phyloP scores from a whole-genome alignment of 1,139 yeast genomes.

The Candida neerlandica region DNA sequence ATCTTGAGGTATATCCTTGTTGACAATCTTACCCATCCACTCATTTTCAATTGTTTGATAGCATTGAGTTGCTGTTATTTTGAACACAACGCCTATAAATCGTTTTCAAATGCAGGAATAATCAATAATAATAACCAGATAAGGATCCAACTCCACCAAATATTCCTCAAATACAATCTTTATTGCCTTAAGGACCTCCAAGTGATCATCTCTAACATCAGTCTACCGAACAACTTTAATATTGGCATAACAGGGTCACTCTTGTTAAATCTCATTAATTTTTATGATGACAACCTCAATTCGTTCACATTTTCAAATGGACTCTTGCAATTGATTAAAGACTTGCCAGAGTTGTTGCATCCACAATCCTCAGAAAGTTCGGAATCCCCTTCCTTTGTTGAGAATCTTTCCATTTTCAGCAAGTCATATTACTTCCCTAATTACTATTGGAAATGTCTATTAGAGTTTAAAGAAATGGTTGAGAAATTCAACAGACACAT shows the following conservation, averaged over 20 bases:
- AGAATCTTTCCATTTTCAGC: slow-evolving; percentile 8
- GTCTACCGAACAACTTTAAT: slow-evolving; percentile 20
- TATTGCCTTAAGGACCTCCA: slow-evolving; percentile 24
- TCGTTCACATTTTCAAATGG: slow-evolving; percentile 30
- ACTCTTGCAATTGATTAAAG: slow-evolving; percentile 14
- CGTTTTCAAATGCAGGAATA: slow-evolving; percentile 17
- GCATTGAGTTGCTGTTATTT: slow-evolving; percentile 24
- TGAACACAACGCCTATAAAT: slow-evolving; percentile 24
- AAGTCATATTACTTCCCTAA: slow-evolving; percentile 25
- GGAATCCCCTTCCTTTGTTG: background rate
- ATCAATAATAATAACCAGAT: slow-evolving; percentile 3
- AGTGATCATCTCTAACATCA: slow-evolving; percentile 17
- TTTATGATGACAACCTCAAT: slow-evolving; percentile 26
- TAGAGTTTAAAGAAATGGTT: slow-evolving; percentile 22
- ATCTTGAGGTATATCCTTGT: background rate
- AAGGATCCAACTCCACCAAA: background rate
- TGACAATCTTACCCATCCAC: slow-evolving; percentile 10
- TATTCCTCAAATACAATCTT: slow-evolving; percentile 24
- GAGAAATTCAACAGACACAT: slow-evolving; percentile 13
- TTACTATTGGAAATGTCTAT: slow-evolving; percentile 23
- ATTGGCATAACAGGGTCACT: slow-evolving; percentile 26
- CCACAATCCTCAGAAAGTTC: background rate
- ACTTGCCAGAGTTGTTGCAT: background rate
- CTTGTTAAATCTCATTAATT: slow-evolving; percentile 27
- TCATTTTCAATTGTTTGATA: slow-evolving; percentile 18